Conservation (phyloP, 164 flowering plant genomes). For the Umbilicus rupestris region DNA sequence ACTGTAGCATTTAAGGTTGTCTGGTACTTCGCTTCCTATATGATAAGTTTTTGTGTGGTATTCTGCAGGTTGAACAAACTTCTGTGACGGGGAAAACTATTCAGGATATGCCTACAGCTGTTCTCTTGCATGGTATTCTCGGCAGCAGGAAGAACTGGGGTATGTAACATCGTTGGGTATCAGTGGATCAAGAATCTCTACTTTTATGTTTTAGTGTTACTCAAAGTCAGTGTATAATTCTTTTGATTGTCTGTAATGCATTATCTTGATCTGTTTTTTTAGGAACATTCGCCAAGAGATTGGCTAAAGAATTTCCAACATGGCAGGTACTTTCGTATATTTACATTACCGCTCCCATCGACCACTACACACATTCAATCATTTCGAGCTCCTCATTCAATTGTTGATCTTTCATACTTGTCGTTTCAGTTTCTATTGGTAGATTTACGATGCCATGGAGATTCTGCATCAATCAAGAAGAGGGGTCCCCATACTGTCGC, state of each 20-base stretch:
- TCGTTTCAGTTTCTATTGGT: constrained; percentile 76
- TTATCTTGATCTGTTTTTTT: constrained; percentile 10
- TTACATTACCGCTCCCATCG: background rate
- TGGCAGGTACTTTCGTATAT: constrained; percentile 68
- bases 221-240: background rate
- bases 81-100: constrained; percentile 38
- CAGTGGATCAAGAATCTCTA: background rate
- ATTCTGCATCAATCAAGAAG: constrained; percentile 65
- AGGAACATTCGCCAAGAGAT: constrained; percentile 88
- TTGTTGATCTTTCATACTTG: background rate
- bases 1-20: background rate
- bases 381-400: background rate
- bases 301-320: constrained; percentile 76
- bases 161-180: constrained; percentile 20
- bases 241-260: background rate
- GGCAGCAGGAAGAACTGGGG: constrained; percentile 99
- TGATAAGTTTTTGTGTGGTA: background rate
- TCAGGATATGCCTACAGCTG: constrained; percentile 85
- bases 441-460: constrained; percentile 95
- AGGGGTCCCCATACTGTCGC: constrained; percentile 75
- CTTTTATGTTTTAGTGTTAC: too few species aligned
- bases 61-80: constrained; percentile 72
- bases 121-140: constrained; percentile 89
- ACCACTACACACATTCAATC: background rate
- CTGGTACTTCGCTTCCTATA: background rate